A percentile compares a stretch with the other conserved stretches of the same genome.
Conservation (phyloP, 352 stramenopile genomes). For the Phytophthora cryptogea region DNA sequence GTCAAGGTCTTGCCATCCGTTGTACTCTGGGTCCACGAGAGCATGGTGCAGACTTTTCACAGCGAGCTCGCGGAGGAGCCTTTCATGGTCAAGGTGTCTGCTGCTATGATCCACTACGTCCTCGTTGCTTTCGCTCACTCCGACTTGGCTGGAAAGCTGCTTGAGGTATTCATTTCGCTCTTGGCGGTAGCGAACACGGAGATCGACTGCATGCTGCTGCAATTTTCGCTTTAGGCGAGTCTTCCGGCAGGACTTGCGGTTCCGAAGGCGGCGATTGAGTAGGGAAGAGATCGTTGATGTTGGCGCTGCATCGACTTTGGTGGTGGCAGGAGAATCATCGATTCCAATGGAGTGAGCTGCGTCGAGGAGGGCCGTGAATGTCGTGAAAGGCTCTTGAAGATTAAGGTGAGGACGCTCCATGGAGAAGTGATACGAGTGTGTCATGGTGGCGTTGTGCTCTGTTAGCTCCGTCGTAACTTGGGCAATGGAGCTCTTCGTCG, state of each 20-base stretch:
- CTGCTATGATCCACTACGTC: neutral
- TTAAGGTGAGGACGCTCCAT: slow-evolving; percentile 16
- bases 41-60: slow-evolving; percentile 42
- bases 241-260: slow-evolving; percentile 53
- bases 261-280: slow-evolving; percentile 39
- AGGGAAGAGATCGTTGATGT: slow-evolving; percentile 4
- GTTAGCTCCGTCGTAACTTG: slow-evolving; percentile 21
- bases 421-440: slow-evolving; percentile 11
- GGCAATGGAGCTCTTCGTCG: slow-evolving; percentile 2
- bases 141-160: slow-evolving; percentile 28
- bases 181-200: slow-evolving; percentile 34
- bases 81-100: slow-evolving; percentile 2
- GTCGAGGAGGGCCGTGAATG: slow-evolving; percentile 31
- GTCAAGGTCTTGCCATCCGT: slow-evolving; percentile 11
- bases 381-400: slow-evolving; percentile 18
- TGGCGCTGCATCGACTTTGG: slow-evolving; percentile 1
- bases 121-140: neutral
- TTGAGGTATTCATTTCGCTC: slow-evolving; percentile 40
- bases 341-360: slow-evolving; percentile 28
- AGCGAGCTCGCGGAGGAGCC: slow-evolving; percentile 34
- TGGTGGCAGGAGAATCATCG: neutral
- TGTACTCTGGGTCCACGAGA: slow-evolving; percentile 41
- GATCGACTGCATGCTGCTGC: slow-evolving; percentile 30
- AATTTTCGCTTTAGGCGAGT: slow-evolving; percentile 53
- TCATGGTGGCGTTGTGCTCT: slow-evolving; percentile 10